Base-by-base conservation (phyloP, 176 grass and related monocot genomes). In the Thinopyrum elongatum region DNA sequence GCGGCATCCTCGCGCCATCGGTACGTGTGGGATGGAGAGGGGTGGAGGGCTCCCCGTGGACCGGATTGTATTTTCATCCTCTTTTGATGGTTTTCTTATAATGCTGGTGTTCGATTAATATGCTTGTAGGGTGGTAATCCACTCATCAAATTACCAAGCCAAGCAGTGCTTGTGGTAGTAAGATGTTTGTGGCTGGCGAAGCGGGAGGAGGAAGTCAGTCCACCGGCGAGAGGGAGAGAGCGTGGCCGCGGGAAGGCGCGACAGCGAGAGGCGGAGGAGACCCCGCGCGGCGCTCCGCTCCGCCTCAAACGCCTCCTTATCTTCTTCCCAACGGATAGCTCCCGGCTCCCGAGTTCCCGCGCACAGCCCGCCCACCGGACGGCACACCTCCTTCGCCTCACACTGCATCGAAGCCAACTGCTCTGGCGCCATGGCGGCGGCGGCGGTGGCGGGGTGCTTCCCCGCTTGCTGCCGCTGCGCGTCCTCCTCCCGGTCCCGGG, bases 391-490 rank as follows among this genome's bases (percentile, higher is more conserved):
- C n/a, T 61, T 53, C 55, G 58, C 10, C 14, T 10, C 77, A 10
- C 36, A 25, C 70, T 0, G 26, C 79, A 42, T 38, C 36, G 7
- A 38, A 80, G 0, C 63, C 27, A 10, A 42, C 13, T 39, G 57
- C 61, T 76, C 36, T 71, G 86, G 85, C 84, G 68, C 93, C 90
- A 95, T 95, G 93, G 93, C 85, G 76, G 85, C 87, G 77, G 87
- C 86, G 69, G 87, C 87, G 34, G 59, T 72, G 76, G 47, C 76
- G 84, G 84, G 71, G 22, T 47, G 80, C 70, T 71, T 81, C 46
- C 14, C 81, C 5, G 34, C 46, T 16, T 53, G 51, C 35, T 49
- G 33, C 86, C n/a, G 59, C n/a, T 49, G 25, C 34, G 29, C 27
- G 10, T 60, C 78, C 78, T 46, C 53, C 7, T 29, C 78, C 63